A percentile compares a stretch with the other conserved stretches of the same genome.
Evolutionary conservation across 2,329 filamentous ascomycete species (phyloP).

Genomic region (Aspergillus sp.): DNA sequence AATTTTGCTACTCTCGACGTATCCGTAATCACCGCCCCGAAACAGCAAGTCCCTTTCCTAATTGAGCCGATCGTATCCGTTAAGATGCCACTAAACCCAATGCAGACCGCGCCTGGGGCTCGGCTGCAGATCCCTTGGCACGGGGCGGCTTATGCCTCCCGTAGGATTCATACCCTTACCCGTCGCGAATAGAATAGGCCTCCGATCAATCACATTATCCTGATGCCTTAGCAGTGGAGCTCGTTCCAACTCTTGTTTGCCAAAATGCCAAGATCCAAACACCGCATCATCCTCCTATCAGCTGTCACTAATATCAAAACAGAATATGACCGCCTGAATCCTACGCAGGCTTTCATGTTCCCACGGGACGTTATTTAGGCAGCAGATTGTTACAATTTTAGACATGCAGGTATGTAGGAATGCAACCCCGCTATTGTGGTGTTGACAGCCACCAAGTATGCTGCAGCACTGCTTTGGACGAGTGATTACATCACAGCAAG

Average conservation of each 20-base stretch:
- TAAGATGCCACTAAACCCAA: no score
- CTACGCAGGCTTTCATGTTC: neutral
- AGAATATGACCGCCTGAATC: neutral
- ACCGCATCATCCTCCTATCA: neutral
- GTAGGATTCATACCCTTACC: neutral
- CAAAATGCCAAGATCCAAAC: neutral
- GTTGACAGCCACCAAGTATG: neutral
- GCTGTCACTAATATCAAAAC: neutral
- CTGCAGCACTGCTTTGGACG: neutral
- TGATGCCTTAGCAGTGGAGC: neutral
- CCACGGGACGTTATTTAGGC: neutral
- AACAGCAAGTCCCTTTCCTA: no score
- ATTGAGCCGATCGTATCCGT: no score
- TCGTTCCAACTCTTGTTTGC: neutral
- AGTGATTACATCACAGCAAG: neutral
- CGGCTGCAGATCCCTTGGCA: neutral
- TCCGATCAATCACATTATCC: neutral
- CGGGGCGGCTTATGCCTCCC: neutral
- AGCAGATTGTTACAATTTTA: neutral
- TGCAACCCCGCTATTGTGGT: neutral
- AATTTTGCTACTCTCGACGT: no score
- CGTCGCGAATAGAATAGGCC: neutral
- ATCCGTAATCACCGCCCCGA: no score
- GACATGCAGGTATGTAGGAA: neutral
- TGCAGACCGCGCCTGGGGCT: neutral